Conservation (phyloP, 2,329 filamentous ascomycete species). For the Colletotrichum limetticola region DNA sequence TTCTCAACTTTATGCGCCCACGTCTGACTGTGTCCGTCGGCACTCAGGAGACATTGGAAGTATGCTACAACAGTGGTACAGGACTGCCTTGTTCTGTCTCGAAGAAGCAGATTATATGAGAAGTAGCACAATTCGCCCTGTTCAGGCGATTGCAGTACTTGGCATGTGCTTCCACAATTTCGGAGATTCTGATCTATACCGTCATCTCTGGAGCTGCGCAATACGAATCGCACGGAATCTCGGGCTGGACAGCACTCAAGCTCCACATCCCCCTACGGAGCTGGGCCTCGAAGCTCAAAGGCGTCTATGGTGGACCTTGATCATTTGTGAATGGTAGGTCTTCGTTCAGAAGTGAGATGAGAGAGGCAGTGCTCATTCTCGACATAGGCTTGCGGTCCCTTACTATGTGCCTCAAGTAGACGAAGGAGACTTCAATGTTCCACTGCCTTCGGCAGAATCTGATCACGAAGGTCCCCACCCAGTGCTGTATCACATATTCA, state of each 20-base stretch:
- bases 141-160: constrained; percentile 37
- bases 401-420: constrained; percentile 22
- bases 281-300: constrained; percentile 18
- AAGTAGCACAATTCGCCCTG: constrained; percentile 13
- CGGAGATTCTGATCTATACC: constrained; percentile 28
- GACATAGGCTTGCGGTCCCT: constrained; percentile 18
- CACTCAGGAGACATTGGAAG: background rate
- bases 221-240: constrained; percentile 34
- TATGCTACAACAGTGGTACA: constrained; percentile 31
- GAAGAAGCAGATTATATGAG: constrained; percentile 34
- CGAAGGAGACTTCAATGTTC: constrained; percentile 17
- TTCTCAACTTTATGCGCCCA: background rate
- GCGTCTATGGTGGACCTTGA: constrained; percentile 30
- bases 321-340: constrained; percentile 31
- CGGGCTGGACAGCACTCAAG: constrained; percentile 12
- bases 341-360: background rate
- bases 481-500: constrained; percentile 30
- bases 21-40: background rate
- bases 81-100: constrained; percentile 34
- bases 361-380: background rate
- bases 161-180: constrained; percentile 36
- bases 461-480: background rate
- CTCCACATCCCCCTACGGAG: background rate
- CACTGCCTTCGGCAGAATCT: constrained; percentile 10
- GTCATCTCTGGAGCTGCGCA: constrained; percentile 33